Conservation (phyloP, 2,329 filamentous ascomycete genomes). For the Colletotrichum chrysophilum region DNA sequence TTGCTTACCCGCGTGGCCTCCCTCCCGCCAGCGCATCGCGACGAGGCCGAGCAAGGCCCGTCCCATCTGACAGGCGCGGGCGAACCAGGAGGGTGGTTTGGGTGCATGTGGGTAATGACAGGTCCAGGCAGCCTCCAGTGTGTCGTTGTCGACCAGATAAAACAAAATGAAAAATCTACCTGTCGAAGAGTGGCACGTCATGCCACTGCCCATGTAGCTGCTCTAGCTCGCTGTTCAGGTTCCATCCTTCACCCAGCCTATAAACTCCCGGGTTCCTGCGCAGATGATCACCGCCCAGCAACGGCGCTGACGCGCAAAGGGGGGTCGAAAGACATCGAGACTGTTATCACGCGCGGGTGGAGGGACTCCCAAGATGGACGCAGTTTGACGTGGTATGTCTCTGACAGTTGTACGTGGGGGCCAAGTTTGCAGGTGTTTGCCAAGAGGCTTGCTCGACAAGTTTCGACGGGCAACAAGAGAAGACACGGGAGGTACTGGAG, state of each 20-base stretch:
- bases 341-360: conserved; percentile 10
- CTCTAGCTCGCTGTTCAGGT: not conserved
- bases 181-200: conserved; percentile 10
- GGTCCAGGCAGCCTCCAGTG: not conserved
- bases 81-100: not conserved
- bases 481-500: not conserved
- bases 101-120: not conserved
- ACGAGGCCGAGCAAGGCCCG: conserved; percentile 16
- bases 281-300: conserved; percentile 29
- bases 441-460: not conserved
- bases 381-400: conserved; percentile 2
- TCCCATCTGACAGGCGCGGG: conserved; percentile 17
- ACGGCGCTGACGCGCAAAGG: not conserved
- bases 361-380: not conserved
- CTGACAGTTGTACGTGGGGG: not conserved
- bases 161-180: not conserved
- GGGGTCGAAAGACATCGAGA: not conserved
- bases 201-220: not conserved
- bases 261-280: conserved; percentile 33
- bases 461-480: not conserved
- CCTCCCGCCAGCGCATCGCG: conserved; percentile 17
- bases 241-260: not conserved
- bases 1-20: not conserved
- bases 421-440: not conserved
- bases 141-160: not conserved